Conservation (phyloP, 1,139 yeast genomes). For the Saccharomyces hybrid region DNA sequence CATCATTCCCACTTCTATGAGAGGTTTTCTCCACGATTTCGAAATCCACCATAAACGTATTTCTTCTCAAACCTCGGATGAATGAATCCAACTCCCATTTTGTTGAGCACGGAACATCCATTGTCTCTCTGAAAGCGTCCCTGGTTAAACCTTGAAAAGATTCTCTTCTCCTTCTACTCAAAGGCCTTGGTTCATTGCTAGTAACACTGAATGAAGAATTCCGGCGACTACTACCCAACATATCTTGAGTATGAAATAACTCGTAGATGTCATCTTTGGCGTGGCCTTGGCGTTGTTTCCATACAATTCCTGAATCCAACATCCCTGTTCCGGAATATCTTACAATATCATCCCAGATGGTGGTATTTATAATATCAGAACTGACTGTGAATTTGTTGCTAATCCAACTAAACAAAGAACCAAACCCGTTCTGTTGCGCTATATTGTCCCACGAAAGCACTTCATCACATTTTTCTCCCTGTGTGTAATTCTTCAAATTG, state of each 20-base stretch:
- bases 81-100: slow-evolving; percentile 15
- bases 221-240: slow-evolving; percentile 2
- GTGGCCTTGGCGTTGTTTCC: slow-evolving; percentile 22
- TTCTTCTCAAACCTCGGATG: slow-evolving; percentile 14
- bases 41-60: slow-evolving; percentile 20
- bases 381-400: slow-evolving; percentile 13
- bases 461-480: slow-evolving; percentile 9
- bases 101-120: slow-evolving; percentile 11
- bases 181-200: slow-evolving; percentile 3
- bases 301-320: slow-evolving; percentile 17
- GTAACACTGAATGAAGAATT: slow-evolving; percentile 3
- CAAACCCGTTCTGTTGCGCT: slow-evolving; percentile 13
- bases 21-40: slow-evolving; percentile 11
- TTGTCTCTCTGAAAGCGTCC: slow-evolving; percentile 7
- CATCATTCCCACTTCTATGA: slow-evolving; percentile 3
- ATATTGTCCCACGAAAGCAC: slow-evolving; percentile 13
- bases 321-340: slow-evolving; percentile 18
- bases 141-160: background rate
- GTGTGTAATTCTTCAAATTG: slow-evolving; percentile 11
- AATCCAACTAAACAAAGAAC: slow-evolving; percentile 13
- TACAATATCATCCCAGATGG: slow-evolving; percentile 14
- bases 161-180: slow-evolving; percentile 4
- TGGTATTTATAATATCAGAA: slow-evolving; percentile 8
- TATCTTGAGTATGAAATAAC: slow-evolving; percentile 13
- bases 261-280: slow-evolving; percentile 15